These are phyloP conservation scores for Echites panduratus DNA, from an alignment of 257 asterid species.

Conservation along the genomic window DNA sequence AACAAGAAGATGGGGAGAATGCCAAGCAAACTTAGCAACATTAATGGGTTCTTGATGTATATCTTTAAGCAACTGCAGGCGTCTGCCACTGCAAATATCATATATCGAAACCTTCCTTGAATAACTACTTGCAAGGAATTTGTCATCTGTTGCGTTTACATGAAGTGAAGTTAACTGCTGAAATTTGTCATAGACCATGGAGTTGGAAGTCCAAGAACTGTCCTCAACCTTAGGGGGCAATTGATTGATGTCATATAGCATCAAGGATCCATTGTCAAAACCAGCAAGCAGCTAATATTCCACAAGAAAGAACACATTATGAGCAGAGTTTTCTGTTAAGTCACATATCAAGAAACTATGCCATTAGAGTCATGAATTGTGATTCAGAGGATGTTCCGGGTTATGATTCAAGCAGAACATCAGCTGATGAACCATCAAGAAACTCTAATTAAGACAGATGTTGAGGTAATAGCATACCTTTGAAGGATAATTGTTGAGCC, in stretches of 20 bases:
- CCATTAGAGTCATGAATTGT: neutral
- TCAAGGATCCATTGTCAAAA: slow-evolving; percentile 62
- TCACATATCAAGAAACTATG: neutral
- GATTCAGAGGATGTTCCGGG: neutral
- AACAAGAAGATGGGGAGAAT: slow-evolving; percentile 57
- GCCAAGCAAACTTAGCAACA: slow-evolving; percentile 72
- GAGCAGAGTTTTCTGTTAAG: slow-evolving; percentile 5
- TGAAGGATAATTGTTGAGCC: slow-evolving; percentile 68
- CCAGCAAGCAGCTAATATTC: slow-evolving; percentile 65
- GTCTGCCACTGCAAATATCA: slow-evolving; percentile 49
- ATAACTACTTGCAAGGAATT: slow-evolving; percentile 69
- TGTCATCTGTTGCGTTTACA: slow-evolving; percentile 64
- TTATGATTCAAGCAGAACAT: neutral
- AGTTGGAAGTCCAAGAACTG: slow-evolving; percentile 21
- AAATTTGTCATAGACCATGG: slow-evolving; percentile 47
- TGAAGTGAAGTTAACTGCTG: slow-evolving; percentile 82
- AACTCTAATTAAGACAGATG: neutral
- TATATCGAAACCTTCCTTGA: slow-evolving; percentile 72
- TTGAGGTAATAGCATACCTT: slow-evolving; percentile 39
- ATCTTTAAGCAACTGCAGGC: slow-evolving; percentile 47
- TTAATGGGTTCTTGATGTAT: slow-evolving; percentile 76
- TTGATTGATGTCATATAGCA: slow-evolving; percentile 56
- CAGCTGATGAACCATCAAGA: neutral
- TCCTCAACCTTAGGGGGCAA: slow-evolving; percentile 20
- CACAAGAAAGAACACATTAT: slow-evolving; percentile 16